Percentiles rank a stretch among this genome's conserved stretches.
Conservation (phyloP, 1,284 basidiomycete genomes). For the Cryptococcus sp. region DNA sequence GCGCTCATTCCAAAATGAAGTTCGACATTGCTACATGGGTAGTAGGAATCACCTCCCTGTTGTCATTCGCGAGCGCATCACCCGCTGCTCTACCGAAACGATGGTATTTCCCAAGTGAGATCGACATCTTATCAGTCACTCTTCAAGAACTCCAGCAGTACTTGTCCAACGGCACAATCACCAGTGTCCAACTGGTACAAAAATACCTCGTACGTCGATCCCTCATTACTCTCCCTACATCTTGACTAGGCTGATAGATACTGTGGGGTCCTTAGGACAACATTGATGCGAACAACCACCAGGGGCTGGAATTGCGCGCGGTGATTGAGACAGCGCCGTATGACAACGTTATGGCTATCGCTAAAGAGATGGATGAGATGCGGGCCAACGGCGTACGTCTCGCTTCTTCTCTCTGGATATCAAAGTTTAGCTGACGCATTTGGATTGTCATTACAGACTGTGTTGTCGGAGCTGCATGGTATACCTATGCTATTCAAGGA, state of each 20-base stretch:
- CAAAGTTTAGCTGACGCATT: not conserved
- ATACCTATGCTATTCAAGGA: conserved; percentile 43
- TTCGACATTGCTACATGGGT: no score
- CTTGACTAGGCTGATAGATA: not conserved
- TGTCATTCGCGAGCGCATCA: no score
- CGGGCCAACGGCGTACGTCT: conserved; percentile 11
- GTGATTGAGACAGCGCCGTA: conserved; percentile 29
- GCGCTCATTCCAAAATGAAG: no score
- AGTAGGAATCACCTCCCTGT: no score
- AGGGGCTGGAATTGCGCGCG: conserved; percentile 25
- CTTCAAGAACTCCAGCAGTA: conserved; percentile 25
- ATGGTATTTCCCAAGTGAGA: conserved; percentile 1
- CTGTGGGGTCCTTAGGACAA: conserved; percentile 7
- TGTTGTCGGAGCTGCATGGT: conserved; percentile 26
- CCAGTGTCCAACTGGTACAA: conserved; percentile 27
- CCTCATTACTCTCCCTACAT: not conserved
- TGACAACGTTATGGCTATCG: conserved; percentile 22
- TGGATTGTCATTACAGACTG: conserved; percentile 3
- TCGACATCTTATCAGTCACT: conserved; percentile 1
- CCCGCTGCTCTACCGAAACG: not conserved
- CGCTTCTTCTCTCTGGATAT: no score
- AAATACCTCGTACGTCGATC: conserved; percentile 21
- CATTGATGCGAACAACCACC: conserved; percentile 23
- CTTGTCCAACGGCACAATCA: conserved; percentile 26
- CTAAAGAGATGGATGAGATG: conserved; percentile 21